Conservation (phyloP, 78 protist species). For the Dictyostelium brefeldianum region DNA sequence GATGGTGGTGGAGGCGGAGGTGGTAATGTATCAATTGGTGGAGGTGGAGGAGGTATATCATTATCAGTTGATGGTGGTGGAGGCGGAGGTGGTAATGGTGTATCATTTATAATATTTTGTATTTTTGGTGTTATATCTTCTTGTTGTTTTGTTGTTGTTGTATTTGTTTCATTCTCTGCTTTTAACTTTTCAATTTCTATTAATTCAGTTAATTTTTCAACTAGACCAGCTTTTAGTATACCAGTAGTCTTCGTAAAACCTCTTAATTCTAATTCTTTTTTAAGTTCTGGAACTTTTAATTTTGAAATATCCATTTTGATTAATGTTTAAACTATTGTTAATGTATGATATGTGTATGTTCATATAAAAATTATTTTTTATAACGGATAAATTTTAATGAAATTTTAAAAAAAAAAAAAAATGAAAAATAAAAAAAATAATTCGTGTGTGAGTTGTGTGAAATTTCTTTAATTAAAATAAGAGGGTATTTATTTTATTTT, state of each 20-base stretch:
- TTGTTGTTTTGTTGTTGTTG: neutral
- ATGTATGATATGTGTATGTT: no score
- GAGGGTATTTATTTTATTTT: no score
- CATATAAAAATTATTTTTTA: no score
- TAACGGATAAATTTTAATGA: no score
- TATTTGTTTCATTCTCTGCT: neutral
- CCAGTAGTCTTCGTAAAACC: conserved; percentile 17
- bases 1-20: neutral
- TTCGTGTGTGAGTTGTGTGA: no score
- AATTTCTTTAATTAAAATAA: no score
- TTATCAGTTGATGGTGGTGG: neutral
- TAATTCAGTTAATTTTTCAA: neutral
- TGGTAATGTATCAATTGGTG: neutral
- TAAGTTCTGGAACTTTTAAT: conserved; percentile 32
- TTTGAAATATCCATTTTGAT: neutral
- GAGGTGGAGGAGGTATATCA: neutral
- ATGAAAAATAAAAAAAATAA: no score
- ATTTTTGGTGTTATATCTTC: neutral
- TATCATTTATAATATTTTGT: neutral
- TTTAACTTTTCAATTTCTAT: neutral
- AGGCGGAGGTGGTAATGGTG: neutral
- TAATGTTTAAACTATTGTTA: no score
- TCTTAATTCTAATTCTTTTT: conserved; percentile 13
- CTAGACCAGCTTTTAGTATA: conserved; percentile 16
- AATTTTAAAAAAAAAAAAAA: no score